phyloP scores from a whole-genome alignment of 257 asterid species.

The Linderniella brevidens region DNA sequence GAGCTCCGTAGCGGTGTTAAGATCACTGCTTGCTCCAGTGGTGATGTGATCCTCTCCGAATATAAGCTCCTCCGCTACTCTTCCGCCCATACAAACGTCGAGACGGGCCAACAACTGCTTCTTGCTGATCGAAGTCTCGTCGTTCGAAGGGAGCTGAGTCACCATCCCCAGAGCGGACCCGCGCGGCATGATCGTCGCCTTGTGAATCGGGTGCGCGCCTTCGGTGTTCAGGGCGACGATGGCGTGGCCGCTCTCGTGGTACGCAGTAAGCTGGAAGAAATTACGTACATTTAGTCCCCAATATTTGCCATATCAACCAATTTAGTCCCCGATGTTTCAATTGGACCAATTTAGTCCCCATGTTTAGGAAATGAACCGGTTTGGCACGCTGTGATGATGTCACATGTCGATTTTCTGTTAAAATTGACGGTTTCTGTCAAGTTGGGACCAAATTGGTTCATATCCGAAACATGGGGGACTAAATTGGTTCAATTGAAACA shows the following conservation, averaged over 20 bases:
- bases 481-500: too few relatives aligned
- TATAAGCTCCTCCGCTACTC: constrained; percentile 93
- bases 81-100: constrained; percentile 98
- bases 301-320: too few relatives aligned
- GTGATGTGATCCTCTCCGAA: constrained; percentile 80
- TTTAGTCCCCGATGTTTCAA: too few relatives aligned
- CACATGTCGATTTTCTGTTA: too few relatives aligned
- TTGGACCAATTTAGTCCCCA: too few relatives aligned
- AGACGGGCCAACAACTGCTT: constrained; percentile 91
- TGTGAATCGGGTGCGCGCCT: constrained; percentile 94
- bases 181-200: constrained; percentile 91
- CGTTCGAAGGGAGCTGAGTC: constrained; percentile 86
- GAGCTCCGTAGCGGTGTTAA: constrained; percentile 73
- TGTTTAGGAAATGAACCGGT: too few relatives aligned
- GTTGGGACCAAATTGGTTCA: too few relatives aligned
- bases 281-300: too few relatives aligned
- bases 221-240: constrained; percentile 88
- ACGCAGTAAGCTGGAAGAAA: constrained; percentile 71
- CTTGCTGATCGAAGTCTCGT: constrained; percentile 88
- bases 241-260: constrained; percentile 97
- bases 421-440: too few relatives aligned
- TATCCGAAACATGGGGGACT: too few relatives aligned
- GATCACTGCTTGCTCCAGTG: constrained; percentile 95
- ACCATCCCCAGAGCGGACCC: constrained; percentile 98
- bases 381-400: too few relatives aligned